phyloP scores from a whole-genome alignment of 1,284 basidiomycete genomes.

The Pascua guehoae region DNA sequence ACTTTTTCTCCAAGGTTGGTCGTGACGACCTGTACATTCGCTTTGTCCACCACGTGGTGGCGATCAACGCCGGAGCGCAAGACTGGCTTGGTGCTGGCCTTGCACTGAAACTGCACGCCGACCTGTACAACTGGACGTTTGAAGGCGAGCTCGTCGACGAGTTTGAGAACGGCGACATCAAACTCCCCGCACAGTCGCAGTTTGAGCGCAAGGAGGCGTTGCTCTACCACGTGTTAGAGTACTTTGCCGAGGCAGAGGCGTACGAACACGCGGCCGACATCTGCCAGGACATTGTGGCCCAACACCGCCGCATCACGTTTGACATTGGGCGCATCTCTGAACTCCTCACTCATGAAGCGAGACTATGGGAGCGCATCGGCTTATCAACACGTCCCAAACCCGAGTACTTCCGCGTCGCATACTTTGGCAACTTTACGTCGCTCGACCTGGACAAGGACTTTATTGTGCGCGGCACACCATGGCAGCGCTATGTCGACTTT shows the following conservation, averaged over 20 bases:
- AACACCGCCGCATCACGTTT: conserved; percentile 81
- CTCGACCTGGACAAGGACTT: conserved; percentile 46
- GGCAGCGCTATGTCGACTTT: conserved; percentile 45
- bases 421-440: conserved; percentile 42
- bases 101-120: conserved; percentile 87
- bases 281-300: conserved; percentile 79
- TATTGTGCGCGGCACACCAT: conserved; percentile 40
- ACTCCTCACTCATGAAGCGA: conserved; percentile 77
- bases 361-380: conserved; percentile 76
- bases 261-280: conserved; percentile 93
- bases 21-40: conserved; percentile 86
- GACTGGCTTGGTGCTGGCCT: conserved; percentile 90
- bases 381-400: conserved; percentile 76
- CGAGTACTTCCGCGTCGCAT: conserved; percentile 80
- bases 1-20: conserved; percentile 80
- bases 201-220: conserved; percentile 92
- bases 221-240: conserved; percentile 78
- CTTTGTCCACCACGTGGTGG: conserved; percentile 87
- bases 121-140: conserved; percentile 84
- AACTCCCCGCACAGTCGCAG: conserved; percentile 84
- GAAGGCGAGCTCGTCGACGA: conserved; percentile 68
- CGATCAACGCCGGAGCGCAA: conserved; percentile 80
- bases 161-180: conserved; percentile 68
- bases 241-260: conserved; percentile 88
- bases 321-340: conserved; percentile 81